A percentile compares a stretch with the other conserved stretches of the same genome.
Evolutionary conservation across 2,329 filamentous ascomycete species (phyloP).

Genomic region (Talaromyces pinophilus): DNA sequence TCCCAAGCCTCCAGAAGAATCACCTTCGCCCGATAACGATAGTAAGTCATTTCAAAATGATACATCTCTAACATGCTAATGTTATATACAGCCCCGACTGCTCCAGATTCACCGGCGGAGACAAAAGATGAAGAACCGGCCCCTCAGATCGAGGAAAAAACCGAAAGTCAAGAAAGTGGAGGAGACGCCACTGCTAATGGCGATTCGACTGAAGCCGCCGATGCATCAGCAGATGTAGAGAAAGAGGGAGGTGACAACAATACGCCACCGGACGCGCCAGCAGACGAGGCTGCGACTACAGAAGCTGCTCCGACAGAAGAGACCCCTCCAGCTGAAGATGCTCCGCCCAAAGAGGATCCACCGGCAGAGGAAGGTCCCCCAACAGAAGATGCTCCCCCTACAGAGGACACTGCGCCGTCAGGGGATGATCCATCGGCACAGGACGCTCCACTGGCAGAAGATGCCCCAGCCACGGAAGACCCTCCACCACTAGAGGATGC

Average conservation of each 20-base stretch:
- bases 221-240: conserved; percentile 12
- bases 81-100: conserved; percentile 26
- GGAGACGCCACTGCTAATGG: conserved; percentile 16
- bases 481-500: conserved; percentile 25
- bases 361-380: conserved; percentile 23
- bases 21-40: conserved; percentile 32
- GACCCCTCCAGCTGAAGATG: conserved; percentile 23
- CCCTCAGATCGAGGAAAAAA: conserved; percentile 27
- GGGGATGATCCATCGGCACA: not conserved
- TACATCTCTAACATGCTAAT: not conserved
- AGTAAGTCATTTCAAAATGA: conserved; percentile 30
- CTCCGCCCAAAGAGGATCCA: conserved; percentile 22
- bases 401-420: not conserved
- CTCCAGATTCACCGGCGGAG: conserved; percentile 32
- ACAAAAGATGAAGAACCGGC: conserved; percentile 29
- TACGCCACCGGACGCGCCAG: conserved; percentile 9
- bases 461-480: not conserved
- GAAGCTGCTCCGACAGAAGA: conserved; percentile 27
- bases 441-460: not conserved
- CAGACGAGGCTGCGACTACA: conserved; percentile 17
- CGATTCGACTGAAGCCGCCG: conserved; percentile 16
- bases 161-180: conserved; percentile 25
- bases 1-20: conserved; percentile 30
- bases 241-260: not conserved
- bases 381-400: conserved; percentile 26